Evolutionary conservation across 2,329 filamentous ascomycete species (phyloP), one percentile per base, ranked within the genome.

Genomic region (Arachnopeziza araneosa): DNA sequence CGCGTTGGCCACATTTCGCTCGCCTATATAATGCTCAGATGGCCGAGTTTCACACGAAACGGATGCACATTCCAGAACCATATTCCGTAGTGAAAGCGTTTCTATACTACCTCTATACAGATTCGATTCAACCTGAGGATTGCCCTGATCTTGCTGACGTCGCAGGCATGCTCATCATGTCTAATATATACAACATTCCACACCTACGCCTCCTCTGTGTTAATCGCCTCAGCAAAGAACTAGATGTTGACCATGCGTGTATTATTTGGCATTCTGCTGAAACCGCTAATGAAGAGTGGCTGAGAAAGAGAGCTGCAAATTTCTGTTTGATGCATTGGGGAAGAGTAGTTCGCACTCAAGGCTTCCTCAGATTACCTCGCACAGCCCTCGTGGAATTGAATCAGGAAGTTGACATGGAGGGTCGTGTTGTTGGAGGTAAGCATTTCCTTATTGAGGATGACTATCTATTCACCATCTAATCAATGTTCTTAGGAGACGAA

Each of bases 281-380:
- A 8, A 85, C 93, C 17, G 93, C 95, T 19, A 90, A 88, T 67
- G 95, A 99, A 75, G 91, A 96, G 57, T 97, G 93, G 92, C 82
- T 99, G 49, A 90, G 92, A 73, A 90, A 90, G 68, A 87, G 93
- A 57, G 91, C 95, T 0, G 93, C 93, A 0, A 81, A 81, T 53
- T 98, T 96, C 75, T 97, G 92, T 72, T 84, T 99, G 75, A 89
- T 88, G 49, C 91, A 98, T 74, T 99, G 95, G 92, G 95, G 95
- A 57, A 87, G 95, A 53, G 85, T 99, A 26, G 95, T 98, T 23
- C 87, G 95, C 21, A 97, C 93, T 0, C 83, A 88, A 36, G 93
- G 90, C 0, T 99, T 98, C 78, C 81, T 92, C 61, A 87, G 84
- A 55, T 80, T 99, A 44, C 91, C 88, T 59, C 87, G 90, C 58